phyloP scores from a whole-genome alignment of 2,329 filamentous ascomycete genomes.

The Neurospora crassa region DNA sequence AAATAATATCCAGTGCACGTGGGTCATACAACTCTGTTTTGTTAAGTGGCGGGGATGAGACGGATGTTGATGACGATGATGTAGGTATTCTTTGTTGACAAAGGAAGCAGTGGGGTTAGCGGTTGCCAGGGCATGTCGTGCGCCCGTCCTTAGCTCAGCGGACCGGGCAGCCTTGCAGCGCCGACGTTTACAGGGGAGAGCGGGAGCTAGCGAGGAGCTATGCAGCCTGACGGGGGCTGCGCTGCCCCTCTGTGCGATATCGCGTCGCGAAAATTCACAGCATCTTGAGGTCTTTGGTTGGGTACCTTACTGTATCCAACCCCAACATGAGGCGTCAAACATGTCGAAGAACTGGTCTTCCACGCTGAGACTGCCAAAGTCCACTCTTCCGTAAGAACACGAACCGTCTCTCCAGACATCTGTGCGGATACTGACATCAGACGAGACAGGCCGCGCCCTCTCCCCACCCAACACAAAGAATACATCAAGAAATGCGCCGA shows the following conservation, averaged over 20 bases:
- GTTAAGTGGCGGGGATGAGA: too few relatives aligned
- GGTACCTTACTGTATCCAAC: not conserved
- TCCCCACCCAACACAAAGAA: conserved; percentile 36
- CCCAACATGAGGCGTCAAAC: conserved; percentile 17
- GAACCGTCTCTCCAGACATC: not conserved
- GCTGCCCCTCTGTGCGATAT: not conserved
- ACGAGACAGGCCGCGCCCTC: conserved; percentile 38
- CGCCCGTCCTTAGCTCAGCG: not conserved
- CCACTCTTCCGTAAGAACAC: conserved; percentile 53
- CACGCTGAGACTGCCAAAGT: conserved; percentile 66
- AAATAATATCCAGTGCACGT: not conserved
- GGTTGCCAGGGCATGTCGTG: not conserved
- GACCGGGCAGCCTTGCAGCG: not conserved
- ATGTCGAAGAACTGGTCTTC: conserved; percentile 59
- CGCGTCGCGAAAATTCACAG: conserved; percentile 4
- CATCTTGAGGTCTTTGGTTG: not conserved
- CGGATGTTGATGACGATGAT: not conserved
- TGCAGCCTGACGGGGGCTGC: not conserved
- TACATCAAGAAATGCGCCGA: conserved; percentile 75
- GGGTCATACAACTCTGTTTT: not conserved
- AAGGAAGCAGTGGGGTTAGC: not conserved
- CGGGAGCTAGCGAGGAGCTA: not conserved
- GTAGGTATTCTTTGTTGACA: not conserved
- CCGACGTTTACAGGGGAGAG: not conserved
- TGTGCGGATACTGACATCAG: conserved; percentile 6